phyloP scores from a whole-genome alignment of 2,329 filamentous ascomycete genomes.

The Fusarium sarcochroum region DNA sequence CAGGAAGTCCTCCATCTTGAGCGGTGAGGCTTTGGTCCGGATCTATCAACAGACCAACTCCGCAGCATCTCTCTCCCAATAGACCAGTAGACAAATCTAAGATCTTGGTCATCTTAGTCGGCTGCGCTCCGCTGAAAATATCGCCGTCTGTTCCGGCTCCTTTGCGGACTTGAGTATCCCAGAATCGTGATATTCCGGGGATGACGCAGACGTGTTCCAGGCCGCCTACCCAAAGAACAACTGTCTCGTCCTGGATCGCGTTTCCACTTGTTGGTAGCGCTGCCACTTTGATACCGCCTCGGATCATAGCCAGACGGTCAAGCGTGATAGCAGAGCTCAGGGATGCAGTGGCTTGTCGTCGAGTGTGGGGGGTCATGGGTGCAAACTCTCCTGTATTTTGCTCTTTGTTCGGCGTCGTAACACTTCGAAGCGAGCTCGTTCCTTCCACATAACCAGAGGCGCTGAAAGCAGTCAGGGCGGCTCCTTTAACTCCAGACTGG shows the following conservation, averaged over 20 bases:
- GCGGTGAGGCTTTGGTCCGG: constrained; percentile 43
- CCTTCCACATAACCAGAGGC: constrained; percentile 73
- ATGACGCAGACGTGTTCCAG: constrained; percentile 70
- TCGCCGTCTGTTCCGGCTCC: constrained; percentile 66
- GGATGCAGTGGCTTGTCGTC: constrained; percentile 65
- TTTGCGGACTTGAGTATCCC: constrained; percentile 71
- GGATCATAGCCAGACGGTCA: constrained; percentile 66
- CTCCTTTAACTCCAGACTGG: constrained; percentile 67
- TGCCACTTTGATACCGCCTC: constrained; percentile 66
- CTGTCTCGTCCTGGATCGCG: constrained; percentile 65
- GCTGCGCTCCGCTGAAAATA: constrained; percentile 68
- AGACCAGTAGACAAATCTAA: constrained; percentile 67
- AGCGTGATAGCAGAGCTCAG: constrained; percentile 60
- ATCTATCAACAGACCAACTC: constrained; percentile 62
- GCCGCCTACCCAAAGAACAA: constrained; percentile 70
- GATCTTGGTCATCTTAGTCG: constrained; percentile 69
- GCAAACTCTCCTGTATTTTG: constrained; percentile 66
- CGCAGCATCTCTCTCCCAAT: constrained; percentile 69
- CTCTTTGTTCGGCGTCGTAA: constrained; percentile 54
- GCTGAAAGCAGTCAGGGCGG: constrained; percentile 71
- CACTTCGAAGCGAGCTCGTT: constrained; percentile 66
- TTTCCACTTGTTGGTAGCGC: constrained; percentile 60
- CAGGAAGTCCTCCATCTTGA: constrained; percentile 60
- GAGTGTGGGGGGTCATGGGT: constrained; percentile 74
- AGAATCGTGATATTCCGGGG: constrained; percentile 68